Evolutionary conservation across 805 yeast genomes (phyloP), one percentile per base, ranked within the genome.

Genomic region (Saturnispora sanitii): DNA sequence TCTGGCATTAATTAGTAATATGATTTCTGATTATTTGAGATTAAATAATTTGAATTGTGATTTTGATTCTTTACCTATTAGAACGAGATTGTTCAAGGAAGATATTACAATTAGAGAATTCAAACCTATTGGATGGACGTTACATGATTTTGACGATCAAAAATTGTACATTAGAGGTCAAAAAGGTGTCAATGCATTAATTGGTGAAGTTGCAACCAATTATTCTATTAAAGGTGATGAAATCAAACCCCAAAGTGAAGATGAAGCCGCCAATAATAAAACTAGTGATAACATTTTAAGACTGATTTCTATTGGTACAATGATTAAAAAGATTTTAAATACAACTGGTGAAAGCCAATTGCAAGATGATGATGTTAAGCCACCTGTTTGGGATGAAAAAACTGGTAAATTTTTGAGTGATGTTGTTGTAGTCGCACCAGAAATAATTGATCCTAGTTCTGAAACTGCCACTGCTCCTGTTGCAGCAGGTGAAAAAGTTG

Each of bases 51-150:
- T n/a, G n/a, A n/a, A n/a, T n/a, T n/a, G 45, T 9, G 11, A 45
- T 51, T 6, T 41, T 50, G 37, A 34, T 41, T 35, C 41, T 34
- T 42, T 65, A 38, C 81, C 82, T 13, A 47, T 53, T 6, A 66
- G 90, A 55, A 50, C 55, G 2, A 71, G 75, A 42, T 71, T 70
- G 40, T 81, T 79, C 52, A 58, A 64, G 34, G 90, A 82, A 51
- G 92, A 82, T 59, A 75, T 79, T 12, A 58, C 66, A 18, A 61
- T 77, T 47, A 74, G 73, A 44, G 87, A 79, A 45, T 79, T 77
- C 50, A 60, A 65, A 22, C 71, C 80, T 4, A 62, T 82, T 15
- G 70, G 69, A 19, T 68, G 63, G 46, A 69, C 67, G 39, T 65
- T 80, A 41, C 68, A 67, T 38, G 88, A 80, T 53, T 81, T 79